Base-by-base conservation (phyloP, 176 grass and related monocot species). In the Oryza glumipatula region DNA sequence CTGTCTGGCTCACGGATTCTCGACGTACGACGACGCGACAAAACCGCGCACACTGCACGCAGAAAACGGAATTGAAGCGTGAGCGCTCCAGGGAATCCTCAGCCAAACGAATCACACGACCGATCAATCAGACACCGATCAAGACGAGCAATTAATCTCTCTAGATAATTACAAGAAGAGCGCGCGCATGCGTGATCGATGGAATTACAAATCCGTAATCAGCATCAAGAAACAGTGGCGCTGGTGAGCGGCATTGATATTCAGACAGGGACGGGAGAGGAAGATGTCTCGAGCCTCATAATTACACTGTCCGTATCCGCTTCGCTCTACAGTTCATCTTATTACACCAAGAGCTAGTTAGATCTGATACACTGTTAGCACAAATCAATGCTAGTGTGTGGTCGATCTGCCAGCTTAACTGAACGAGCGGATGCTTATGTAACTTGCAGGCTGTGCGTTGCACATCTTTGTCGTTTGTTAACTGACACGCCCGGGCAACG, bases 201-300 rank as follows among this genome's bases (percentile, higher is more conserved):
- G 73, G 24, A 82, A 78, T 61, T 22, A 22, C 21, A 61, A 63
- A 63, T 63, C 58, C 22, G 21, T 63, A 9, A 63, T 63, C n/a
- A 11, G 82, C 84, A 45, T 82, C 79, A 83, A 11, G 19, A 72
- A 86, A 64, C 80, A 83, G 80, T 65, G 47, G 68, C 88, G 83
- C 75, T 63, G 80, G 30, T 5, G 73, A 64, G 80, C 47, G 65
- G 61, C 65, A 91, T 91, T 87, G 65, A 87, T 87, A 70, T 32
- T 0, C 32, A 65, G 81, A 87, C 76, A 91, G 80, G n/a, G 85
- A 91, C 80, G n/a, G 23, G 49, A 7, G 41, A 30, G 11, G 17
- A 80, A 87, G 32, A 91, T 87, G 70, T 90, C 70, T 45, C 30
- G 9, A 75, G 63, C 68, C 70, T 41, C 80, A 84, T 76, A 70